Base-by-base conservation (phyloP, 805 yeast species). In the Saccharomycopsis malanga region DNA sequence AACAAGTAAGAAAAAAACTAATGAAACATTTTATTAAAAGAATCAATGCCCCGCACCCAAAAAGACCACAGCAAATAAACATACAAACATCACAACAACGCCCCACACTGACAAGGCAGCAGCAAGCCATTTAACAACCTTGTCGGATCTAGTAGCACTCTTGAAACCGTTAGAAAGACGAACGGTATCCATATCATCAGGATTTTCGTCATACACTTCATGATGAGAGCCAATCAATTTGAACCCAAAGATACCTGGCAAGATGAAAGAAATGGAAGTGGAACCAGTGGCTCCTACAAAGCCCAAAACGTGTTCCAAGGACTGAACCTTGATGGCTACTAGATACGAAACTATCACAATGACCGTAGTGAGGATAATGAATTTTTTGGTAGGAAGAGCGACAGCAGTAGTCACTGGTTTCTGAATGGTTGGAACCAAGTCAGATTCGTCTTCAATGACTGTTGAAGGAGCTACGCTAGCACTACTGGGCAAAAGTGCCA, bases 201-300 rank as follows among this genome's bases (percentile, higher is more conserved):
- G 40, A 15, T 42, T 37, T 20, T 42, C 47, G 9, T 48, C 46
- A 35, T 48, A 54, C 5, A 54, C 36, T 10, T 50, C 44, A 18
- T 49, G 56, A 41, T 69, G 73, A 4, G 75, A 65, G n/a, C 78
- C 82, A 45, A 85, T 74, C 50, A 88, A 69, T 56, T 75, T 79
- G 64, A 75, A 87, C 3, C 91, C 95, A 60, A 88, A 87, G 20
- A 87, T 66, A 0, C 96, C 96, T 0, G 97, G 97, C 40, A 88
- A 70, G 24, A 87, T 87, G 60, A 88, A 88, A 10, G 96, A 87
- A 44, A 89, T 87, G 4, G 95, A 77, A 0, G 96, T 88, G 1
- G 95, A 86, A 0, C 96, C 96, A 0, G 96, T 87, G 1, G 96
- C 85, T 2, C 97, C 97, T 3, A 88, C 95, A 54, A 88, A 69